These are phyloP conservation scores for Plasmodium vinckei DNA, from an alignment of 169 alveolate genomes.

Conservation along the genomic window DNA sequence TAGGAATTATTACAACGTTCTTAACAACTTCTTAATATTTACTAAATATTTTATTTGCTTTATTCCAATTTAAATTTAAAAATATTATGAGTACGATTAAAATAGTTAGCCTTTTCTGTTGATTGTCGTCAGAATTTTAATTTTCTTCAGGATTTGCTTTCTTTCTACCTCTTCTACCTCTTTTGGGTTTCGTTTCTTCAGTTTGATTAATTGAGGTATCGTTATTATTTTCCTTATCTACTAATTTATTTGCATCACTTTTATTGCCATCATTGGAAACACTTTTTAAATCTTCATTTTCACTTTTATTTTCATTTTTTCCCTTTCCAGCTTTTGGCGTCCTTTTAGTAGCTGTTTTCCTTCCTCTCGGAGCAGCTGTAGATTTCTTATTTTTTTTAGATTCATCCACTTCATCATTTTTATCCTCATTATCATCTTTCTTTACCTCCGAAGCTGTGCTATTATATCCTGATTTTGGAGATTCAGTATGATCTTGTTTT, in stretches of 20 bases:
- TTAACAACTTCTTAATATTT: constrained; percentile 19
- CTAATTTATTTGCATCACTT: constrained; percentile 39
- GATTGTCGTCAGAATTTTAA: constrained; percentile 8
- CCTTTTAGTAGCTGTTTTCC: constrained; percentile 12
- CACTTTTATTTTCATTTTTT: constrained; percentile 34
- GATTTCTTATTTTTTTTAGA: constrained; percentile 41
- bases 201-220: constrained; percentile 27
- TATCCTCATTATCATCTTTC: constrained; percentile 26
- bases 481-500: constrained; percentile 9
- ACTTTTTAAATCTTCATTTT: constrained; percentile 59
- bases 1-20: constrained; percentile 14
- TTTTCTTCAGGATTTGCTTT: constrained; percentile 13
- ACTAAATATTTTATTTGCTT: constrained; percentile 26
- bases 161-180: constrained; percentile 60
- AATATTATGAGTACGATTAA: constrained; percentile 35
- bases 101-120: constrained; percentile 43
- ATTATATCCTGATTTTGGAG: constrained; percentile 3
- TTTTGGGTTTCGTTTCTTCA: constrained; percentile 44
- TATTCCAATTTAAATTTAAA: constrained; percentile 20
- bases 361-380: constrained; percentile 16
- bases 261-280: constrained; percentile 56
- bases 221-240: constrained; percentile 42
- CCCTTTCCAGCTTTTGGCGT: constrained; percentile 25
- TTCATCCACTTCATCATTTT: constrained; percentile 29
- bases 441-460: constrained; percentile 18